Evolutionary conservation across 306 rosid genomes (phyloP).

Genomic region (Castanea crenata): DNA sequence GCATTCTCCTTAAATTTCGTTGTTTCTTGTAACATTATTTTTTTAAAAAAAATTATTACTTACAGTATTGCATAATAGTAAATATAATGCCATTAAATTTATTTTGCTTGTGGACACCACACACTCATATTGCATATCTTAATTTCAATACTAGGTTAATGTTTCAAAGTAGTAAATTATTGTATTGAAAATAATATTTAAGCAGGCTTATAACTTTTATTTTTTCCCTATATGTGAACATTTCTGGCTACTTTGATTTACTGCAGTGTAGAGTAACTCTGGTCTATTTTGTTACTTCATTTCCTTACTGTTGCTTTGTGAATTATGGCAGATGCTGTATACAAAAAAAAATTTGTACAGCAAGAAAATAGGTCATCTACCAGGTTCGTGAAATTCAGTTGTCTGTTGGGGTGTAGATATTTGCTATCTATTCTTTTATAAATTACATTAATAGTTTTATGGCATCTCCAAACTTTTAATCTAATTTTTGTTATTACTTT

Average conservation of each 20-base stretch:
- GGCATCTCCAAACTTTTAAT: neutral
- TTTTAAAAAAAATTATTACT: neutral
- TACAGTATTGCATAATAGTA: neutral
- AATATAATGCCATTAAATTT: neutral
- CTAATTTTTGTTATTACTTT: neutral
- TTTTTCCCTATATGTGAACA: neutral
- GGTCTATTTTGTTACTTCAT: neutral
- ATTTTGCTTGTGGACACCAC: neutral
- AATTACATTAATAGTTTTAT: neutral
- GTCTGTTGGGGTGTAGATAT: neutral
- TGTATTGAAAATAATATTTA: neutral
- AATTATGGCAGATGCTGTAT: slow-evolving; percentile 21
- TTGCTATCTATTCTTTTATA: slow-evolving; percentile 1
- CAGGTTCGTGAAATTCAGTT: slow-evolving; percentile 23
- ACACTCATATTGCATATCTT: neutral
- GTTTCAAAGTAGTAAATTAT: neutral
- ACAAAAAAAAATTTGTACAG: slow-evolving; percentile 16
- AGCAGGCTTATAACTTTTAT: neutral
- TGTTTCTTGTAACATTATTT: neutral
- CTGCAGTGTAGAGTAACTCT: neutral
- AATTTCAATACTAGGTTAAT: neutral
- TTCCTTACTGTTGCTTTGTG: slow-evolving; percentile 3
- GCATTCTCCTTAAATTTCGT: neutral
- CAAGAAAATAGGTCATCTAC: slow-evolving; percentile 30
- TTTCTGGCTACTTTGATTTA: neutral